phyloP scores from a whole-genome alignment of 2,329 filamentous ascomycete species.

The Apiospora marii region DNA sequence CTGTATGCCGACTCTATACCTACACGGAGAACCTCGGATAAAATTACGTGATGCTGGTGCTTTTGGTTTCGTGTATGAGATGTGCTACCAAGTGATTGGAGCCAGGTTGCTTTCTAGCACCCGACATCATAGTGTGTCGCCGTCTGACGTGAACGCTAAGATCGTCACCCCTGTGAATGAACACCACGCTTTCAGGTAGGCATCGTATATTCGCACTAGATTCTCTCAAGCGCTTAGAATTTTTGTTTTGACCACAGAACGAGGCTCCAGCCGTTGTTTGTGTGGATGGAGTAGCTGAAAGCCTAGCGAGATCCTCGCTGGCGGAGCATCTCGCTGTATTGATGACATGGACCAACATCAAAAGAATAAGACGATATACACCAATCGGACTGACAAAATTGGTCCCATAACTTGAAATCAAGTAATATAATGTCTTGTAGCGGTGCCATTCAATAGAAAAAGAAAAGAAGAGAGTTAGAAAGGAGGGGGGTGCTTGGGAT shows the following conservation, averaged over 20 bases:
- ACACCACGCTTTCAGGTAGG: not conserved
- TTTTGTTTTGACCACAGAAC: not conserved
- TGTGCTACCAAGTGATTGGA: not conserved
- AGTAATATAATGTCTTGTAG: too few relatives aligned
- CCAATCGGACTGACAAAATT: too few relatives aligned
- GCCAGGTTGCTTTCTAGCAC: not conserved
- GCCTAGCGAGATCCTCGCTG: too few relatives aligned
- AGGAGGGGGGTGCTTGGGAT: not conserved
- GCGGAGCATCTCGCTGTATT: too few relatives aligned
- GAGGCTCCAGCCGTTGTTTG: not conserved
- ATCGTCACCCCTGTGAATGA: not conserved
- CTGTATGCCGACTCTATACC: not conserved
- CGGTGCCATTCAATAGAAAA: too few relatives aligned
- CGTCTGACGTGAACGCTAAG: slow-evolving; percentile 9
- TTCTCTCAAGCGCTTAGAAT: not conserved
- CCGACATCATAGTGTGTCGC: not conserved
- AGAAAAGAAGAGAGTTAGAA: not conserved
- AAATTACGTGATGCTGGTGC: not conserved
- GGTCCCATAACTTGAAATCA: too few relatives aligned
- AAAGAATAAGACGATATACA: too few relatives aligned
- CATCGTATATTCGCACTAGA: not conserved
- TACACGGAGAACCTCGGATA: not conserved
- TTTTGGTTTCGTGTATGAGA: not conserved
- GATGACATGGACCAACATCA: too few relatives aligned
- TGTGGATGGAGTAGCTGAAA: too few relatives aligned